These are phyloP conservation scores for Cryphonectria japonica DNA, from an alignment of 2,329 filamentous ascomycete genomes.

Conservation along the genomic window DNA sequence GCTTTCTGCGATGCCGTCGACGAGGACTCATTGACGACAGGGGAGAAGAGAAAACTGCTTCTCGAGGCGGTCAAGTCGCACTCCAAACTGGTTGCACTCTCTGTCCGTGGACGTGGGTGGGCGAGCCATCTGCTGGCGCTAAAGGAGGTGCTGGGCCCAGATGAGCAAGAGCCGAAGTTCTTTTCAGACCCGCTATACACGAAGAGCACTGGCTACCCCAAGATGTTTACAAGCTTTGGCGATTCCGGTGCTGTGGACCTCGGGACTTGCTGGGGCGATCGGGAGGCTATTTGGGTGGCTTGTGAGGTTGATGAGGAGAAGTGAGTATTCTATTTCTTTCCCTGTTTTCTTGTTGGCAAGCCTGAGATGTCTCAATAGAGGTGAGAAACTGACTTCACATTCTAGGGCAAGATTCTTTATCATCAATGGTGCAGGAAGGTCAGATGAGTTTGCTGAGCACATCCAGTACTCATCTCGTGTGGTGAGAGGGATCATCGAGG, in stretches of 20 bases:
- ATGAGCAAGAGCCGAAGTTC: background rate
- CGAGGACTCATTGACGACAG: background rate
- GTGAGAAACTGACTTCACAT: background rate
- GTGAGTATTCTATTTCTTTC: background rate
- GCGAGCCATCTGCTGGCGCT: background rate
- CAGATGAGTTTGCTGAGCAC: background rate
- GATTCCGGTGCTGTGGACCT: background rate
- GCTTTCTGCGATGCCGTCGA: conserved; percentile 29
- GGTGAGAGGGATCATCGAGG: background rate
- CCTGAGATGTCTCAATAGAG: background rate
- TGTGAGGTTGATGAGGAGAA: background rate
- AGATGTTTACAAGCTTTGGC: background rate
- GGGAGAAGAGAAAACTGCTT: background rate
- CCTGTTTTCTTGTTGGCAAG: background rate
- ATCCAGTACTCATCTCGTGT: background rate
- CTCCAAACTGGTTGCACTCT: background rate
- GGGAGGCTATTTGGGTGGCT: background rate
- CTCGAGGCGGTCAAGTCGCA: background rate
- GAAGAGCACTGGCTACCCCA: background rate
- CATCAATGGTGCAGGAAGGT: background rate
- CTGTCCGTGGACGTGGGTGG: background rate
- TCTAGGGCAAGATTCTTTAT: background rate
- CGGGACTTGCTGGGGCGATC: background rate
- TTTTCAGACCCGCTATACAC: background rate
- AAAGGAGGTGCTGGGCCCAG: background rate